A percentile compares a stretch with the other conserved stretches of the same genome.
These are phyloP conservation scores for Periconia digitata DNA, from an alignment of 2,329 filamentous ascomycete genomes.

Conservation along the genomic window DNA sequence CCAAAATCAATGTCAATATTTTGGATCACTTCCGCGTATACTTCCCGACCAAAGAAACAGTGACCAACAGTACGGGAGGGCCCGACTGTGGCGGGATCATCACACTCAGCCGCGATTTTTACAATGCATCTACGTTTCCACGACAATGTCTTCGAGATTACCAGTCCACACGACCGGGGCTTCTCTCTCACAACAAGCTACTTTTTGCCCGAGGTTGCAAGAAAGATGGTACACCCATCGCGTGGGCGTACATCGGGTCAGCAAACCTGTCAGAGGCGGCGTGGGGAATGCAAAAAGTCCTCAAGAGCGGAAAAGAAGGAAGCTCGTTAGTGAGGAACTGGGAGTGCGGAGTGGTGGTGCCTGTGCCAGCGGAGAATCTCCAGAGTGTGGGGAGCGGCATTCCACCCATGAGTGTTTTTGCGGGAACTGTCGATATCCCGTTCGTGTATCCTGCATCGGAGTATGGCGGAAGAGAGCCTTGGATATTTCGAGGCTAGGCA, in stretches of 20 bases:
- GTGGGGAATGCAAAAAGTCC: constrained; percentile 79
- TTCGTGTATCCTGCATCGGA: constrained; percentile 61
- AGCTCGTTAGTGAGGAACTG: constrained; percentile 83
- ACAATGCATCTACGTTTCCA: constrained; percentile 70
- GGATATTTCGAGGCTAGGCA: constrained; percentile 40
- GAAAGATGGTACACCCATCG: constrained; percentile 42
- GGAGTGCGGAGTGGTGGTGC: constrained; percentile 88
- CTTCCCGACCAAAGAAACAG: constrained; percentile 42
- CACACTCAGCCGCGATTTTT: constrained; percentile 74
- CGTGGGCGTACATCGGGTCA: constrained; percentile 86
- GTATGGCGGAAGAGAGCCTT: constrained; percentile 51
- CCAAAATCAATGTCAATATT: constrained; percentile 6
- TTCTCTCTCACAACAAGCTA: constrained; percentile 89
- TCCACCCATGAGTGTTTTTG: constrained; percentile 54
- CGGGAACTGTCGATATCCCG: constrained; percentile 61
- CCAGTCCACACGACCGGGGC: constrained; percentile 66
- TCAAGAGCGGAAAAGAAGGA: constrained; percentile 65
- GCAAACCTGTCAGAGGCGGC: constrained; percentile 92
- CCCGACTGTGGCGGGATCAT: constrained; percentile 72
- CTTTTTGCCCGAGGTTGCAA: constrained; percentile 35
- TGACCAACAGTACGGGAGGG: constrained; percentile 66
- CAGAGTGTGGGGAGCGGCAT: constrained; percentile 15
- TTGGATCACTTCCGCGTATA: constrained; percentile 31
- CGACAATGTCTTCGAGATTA: constrained; percentile 72
- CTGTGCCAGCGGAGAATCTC: constrained; percentile 46